A percentile compares a stretch with the other conserved stretches of the same genome.
Conservation (phyloP, 306 rosid species). For the Cucumis melo region DNA sequence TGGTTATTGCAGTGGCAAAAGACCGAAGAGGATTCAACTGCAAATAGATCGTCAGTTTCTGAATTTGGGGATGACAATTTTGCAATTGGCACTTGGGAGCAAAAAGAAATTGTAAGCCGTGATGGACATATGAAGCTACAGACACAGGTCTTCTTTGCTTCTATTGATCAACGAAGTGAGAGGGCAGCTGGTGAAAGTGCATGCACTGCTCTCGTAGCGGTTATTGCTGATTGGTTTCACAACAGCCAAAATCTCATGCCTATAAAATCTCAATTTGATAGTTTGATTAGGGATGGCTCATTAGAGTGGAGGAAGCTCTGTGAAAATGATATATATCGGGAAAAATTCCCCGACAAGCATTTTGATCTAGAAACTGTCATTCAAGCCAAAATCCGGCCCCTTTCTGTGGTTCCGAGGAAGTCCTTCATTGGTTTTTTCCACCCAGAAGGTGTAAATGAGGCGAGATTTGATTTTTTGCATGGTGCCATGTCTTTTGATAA, state of each 20-base stretch:
- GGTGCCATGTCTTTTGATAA: constrained; percentile 96
- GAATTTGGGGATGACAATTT: constrained; percentile 96
- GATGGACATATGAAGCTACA: constrained; percentile 88
- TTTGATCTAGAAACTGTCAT: constrained; percentile 91
- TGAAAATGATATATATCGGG: constrained; percentile 61
- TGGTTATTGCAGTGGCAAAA: constrained; percentile 40
- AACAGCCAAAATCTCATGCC: constrained; percentile 69
- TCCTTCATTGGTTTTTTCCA: constrained; percentile 92
- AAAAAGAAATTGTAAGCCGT: constrained; percentile 72
- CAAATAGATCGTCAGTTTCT: constrained; percentile 66
- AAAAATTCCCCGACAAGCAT: constrained; percentile 90
- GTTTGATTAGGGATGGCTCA: constrained; percentile 90
- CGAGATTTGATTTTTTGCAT: constrained; percentile 69
- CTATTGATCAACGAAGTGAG: constrained; percentile 94
- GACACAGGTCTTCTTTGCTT: constrained; percentile 84
- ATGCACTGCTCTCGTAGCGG: constrained; percentile 94
- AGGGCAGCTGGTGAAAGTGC: constrained; percentile 99
- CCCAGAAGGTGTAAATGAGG: constrained; percentile 91
- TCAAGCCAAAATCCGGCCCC: constrained; percentile 86
- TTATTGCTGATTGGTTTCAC: constrained; percentile 93
- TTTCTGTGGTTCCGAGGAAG: constrained; percentile 57
- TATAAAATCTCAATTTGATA: constrained; percentile 87
- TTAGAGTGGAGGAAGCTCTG: constrained; percentile 91
- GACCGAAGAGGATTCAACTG: constrained; percentile 70
- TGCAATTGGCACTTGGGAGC: constrained; percentile 89